A percentile compares a stretch with the other conserved stretches of the same genome.
Conservation (phyloP, 345 rosid genomes). For the Eutrema japonicum region DNA sequence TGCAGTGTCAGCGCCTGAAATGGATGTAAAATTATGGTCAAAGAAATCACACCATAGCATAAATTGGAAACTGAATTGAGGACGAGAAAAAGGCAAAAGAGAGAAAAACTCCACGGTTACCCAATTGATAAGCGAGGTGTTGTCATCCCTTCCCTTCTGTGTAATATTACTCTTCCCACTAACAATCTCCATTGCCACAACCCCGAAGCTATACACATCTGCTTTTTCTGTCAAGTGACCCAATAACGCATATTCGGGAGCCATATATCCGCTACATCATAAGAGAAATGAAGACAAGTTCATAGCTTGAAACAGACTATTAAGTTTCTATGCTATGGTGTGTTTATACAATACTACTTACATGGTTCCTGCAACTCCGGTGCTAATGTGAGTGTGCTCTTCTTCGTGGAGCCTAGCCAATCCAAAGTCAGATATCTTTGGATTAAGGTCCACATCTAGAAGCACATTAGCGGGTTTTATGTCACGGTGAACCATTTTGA, state of each 20-base stretch:
- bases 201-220: slow-evolving; percentile 58
- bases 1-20: slow-evolving; percentile 42
- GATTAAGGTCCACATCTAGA: slow-evolving; percentile 54
- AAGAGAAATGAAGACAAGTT: neutral
- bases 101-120: slow-evolving; percentile 35
- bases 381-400: slow-evolving; percentile 61
- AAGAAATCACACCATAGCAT: neutral
- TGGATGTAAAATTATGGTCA: neutral
- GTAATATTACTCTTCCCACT: slow-evolving; percentile 44
- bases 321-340: neutral
- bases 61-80: neutral
- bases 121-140: slow-evolving; percentile 50
- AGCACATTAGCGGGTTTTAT: slow-evolving; percentile 65
- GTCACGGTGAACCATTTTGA: slow-evolving; percentile 68
- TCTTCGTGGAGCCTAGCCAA: slow-evolving; percentile 61
- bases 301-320: neutral
- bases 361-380: slow-evolving; percentile 72
- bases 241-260: slow-evolving; percentile 51
- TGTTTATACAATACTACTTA: slow-evolving; percentile 26
- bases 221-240: slow-evolving; percentile 55
- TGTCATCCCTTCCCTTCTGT: slow-evolving; percentile 19
- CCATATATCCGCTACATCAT: slow-evolving; percentile 48
- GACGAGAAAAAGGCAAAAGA: neutral
- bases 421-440: slow-evolving; percentile 76
- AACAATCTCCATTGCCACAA: slow-evolving; percentile 54